Base-by-base conservation (phyloP, 306 rosid species). In the Argentina anserina region DNA sequence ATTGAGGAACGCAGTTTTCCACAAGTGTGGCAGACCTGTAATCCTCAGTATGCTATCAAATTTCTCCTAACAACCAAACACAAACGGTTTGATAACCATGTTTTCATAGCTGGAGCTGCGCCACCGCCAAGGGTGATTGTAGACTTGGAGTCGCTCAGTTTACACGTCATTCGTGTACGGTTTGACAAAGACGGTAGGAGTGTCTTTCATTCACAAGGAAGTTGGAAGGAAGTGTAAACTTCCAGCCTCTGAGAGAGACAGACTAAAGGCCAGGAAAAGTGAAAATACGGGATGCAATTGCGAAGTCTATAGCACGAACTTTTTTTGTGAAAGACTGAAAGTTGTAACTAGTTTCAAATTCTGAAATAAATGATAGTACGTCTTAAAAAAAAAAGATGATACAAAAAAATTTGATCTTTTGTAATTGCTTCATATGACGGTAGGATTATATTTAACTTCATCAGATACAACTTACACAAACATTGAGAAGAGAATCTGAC, bases 231-330 rank as follows among this genome's bases (percentile, higher is more conserved):
- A 5, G 3, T 34, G n/a, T n/a, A n/a, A 40, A 13, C 10, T 40
- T 40, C 43, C 43, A 49, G 56, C 56, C 6, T 49, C 46, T 1
- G 33, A 21, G 29, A 21, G 31, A 64, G 69, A 47, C 31, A 64
- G 29, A 43, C 47, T 64, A 5, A n/a, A 37, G 12, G 47, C 69
- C n/a, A 64, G n/a, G n/a, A n/a, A n/a, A n/a, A n/a, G n/a, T n/a
- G n/a, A 80, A 75, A 36, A 46, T 56, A 45, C 77, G 64, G 60
- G 71, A 76, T 37, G 75, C 62, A 15, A 60, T 46, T n/a, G 75
- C 79, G 4, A 49, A 28, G 59, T 63, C 69, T 20, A 12, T 46
- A 15, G 75, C 43, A 8, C 11, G 45, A 52, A 41, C 3, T 17
- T 33, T 31, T 33, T 13, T 33, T 40, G 23, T 33, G 42, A 6